Percentiles rank a stretch among this genome's conserved stretches.
These are phyloP conservation scores for Fagus crenata DNA, from an alignment of 306 rosid genomes.

Conservation along the genomic window DNA sequence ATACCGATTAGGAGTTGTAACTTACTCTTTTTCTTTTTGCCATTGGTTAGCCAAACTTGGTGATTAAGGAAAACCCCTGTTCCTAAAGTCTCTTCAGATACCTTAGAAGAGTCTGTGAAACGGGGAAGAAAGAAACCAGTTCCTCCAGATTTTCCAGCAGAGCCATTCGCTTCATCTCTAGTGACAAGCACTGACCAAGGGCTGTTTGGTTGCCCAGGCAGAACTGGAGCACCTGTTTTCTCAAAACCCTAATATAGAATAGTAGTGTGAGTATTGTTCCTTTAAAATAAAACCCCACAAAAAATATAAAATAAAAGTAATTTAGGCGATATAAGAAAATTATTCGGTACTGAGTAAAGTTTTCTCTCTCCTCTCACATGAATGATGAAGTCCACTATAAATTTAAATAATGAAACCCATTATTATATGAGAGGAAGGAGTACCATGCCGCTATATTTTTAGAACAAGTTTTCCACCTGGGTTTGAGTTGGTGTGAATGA, in stretches of 20 bases:
- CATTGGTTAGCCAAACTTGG: not conserved
- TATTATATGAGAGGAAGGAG: no score
- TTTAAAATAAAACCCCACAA: not conserved
- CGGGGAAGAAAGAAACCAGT: conserved; percentile 29
- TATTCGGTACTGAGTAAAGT: no score
- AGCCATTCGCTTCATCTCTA: not conserved
- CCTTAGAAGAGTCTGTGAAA: not conserved
- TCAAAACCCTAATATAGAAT: not conserved
- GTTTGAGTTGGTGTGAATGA: not conserved
- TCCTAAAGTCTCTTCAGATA: not conserved
- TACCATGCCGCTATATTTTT: not conserved
- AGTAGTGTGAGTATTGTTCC: not conserved
- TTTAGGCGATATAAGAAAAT: no score
- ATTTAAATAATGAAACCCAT: no score
- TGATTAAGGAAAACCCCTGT: not conserved
- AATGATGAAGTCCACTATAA: no score
- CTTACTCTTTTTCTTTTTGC: conserved; percentile 6
- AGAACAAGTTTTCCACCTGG: not conserved
- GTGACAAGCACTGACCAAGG: not conserved
- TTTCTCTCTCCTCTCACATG: no score
- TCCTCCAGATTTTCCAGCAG: not conserved
- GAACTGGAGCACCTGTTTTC: not conserved
- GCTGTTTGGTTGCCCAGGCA: not conserved
- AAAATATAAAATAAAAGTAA: not conserved
- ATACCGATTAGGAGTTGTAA: not conserved